A percentile compares a stretch with the other conserved stretches of the same genome.
Evolutionary conservation across 2,329 filamentous ascomycete species (phyloP).

Genomic region (Raffaelea albimanens): DNA sequence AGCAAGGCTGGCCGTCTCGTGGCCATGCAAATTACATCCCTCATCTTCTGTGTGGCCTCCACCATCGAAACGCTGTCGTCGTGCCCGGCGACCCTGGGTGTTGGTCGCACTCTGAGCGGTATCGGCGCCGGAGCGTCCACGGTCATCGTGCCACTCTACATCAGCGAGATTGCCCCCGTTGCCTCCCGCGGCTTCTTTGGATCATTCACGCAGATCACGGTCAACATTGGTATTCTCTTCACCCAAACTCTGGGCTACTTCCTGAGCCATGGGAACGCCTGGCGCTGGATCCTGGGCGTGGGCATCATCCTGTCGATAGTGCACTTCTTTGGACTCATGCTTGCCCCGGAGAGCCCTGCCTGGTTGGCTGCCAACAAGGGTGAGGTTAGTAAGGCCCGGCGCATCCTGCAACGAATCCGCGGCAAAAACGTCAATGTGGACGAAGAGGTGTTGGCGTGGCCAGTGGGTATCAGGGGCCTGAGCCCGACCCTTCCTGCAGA

Average conservation of each 20-base stretch:
- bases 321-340: slow-evolving; percentile 60
- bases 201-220: slow-evolving; percentile 82
- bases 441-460: slow-evolving; percentile 60
- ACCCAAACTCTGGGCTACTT: slow-evolving; percentile 84
- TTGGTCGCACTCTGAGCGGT: slow-evolving; percentile 73
- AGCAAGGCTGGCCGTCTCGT: slow-evolving; percentile 65
- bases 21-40: slow-evolving; percentile 66
- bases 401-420: slow-evolving; percentile 64
- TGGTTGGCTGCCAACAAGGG: slow-evolving; percentile 66
- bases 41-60: slow-evolving; percentile 70
- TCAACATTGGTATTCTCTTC: slow-evolving; percentile 80
- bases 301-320: slow-evolving; percentile 59
- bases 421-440: slow-evolving; percentile 60
- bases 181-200: slow-evolving; percentile 69
- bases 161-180: slow-evolving; percentile 80
- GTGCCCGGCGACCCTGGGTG: slow-evolving; percentile 55
- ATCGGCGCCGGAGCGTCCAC: slow-evolving; percentile 80
- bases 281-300: slow-evolving; percentile 73
- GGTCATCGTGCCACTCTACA: slow-evolving; percentile 89
- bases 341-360: slow-evolving; percentile 79
- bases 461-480: slow-evolving; percentile 31
- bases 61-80: slow-evolving; percentile 63
- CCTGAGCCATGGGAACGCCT: slow-evolving; percentile 66
- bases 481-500: slow-evolving; percentile 36
- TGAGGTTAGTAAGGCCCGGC: slow-evolving; percentile 51